These are phyloP conservation scores for Ophioceras dolichostomum DNA, from an alignment of 2,329 filamentous ascomycete species.

Conservation along the genomic window DNA sequence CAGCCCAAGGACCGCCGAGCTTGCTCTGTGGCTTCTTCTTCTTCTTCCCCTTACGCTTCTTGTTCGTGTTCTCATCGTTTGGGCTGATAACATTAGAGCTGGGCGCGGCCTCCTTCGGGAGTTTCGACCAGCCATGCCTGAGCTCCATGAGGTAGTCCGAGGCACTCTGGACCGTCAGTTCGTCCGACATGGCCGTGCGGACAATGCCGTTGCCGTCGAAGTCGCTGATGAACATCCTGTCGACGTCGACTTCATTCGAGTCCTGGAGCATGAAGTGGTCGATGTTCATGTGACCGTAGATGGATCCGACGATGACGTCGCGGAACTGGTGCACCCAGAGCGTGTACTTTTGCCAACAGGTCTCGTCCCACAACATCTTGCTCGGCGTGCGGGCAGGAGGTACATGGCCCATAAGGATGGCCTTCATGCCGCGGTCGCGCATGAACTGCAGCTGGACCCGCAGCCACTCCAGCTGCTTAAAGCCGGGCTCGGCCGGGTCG, in stretches of 20 bases:
- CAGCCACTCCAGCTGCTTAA: constrained; percentile 92
- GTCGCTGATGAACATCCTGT: neutral
- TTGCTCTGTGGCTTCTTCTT: constrained; percentile 23
- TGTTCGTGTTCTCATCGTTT: constrained; percentile 12
- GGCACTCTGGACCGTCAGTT: constrained; percentile 54
- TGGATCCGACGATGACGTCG: constrained; percentile 66
- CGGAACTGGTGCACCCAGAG: constrained; percentile 84
- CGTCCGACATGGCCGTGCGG: constrained; percentile 31
- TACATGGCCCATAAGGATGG: constrained; percentile 87
- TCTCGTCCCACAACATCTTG: constrained; percentile 90
- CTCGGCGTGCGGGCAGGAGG: constrained; percentile 75
- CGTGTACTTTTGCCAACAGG: constrained; percentile 96
- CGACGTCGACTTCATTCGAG: constrained; percentile 55
- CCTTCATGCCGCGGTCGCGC: constrained; percentile 79
- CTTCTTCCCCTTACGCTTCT: constrained; percentile 8
- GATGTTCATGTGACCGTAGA: constrained; percentile 97
- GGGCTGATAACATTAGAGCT: neutral
- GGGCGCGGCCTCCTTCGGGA: constrained; percentile 43
- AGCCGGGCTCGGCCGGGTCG: constrained; percentile 69
- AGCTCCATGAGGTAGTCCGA: constrained; percentile 70
- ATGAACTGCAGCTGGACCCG: constrained; percentile 77
- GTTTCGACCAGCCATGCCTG: constrained; percentile 61
- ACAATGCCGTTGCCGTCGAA: constrained; percentile 5
- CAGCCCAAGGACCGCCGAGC: constrained; percentile 47
- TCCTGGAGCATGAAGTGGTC: constrained; percentile 95